Conservation (phyloP, 148 eudicot genomes). For the Chenopodium suecicum region DNA sequence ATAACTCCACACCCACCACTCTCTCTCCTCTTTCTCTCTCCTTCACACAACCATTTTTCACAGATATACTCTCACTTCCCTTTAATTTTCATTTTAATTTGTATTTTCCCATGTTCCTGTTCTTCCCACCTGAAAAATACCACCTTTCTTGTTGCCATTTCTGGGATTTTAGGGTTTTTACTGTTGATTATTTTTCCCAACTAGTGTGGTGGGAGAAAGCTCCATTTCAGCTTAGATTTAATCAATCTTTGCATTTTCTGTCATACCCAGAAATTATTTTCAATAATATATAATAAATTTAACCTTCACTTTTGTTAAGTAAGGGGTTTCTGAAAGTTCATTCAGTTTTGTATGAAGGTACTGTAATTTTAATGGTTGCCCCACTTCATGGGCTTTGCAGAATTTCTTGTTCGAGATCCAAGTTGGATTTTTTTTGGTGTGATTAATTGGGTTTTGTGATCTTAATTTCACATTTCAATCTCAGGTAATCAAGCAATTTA, state of each 20-base stretch:
- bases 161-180: conserved; percentile 29
- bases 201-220: conserved; percentile 44
- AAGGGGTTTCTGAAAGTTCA: conserved; percentile 6
- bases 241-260: conserved; percentile 9
- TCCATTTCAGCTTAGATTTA: conserved; percentile 48
- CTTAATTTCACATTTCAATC: not conserved
- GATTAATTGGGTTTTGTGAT: conserved; percentile 32
- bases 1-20: conserved; percentile 43
- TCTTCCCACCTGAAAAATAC: conserved; percentile 5
- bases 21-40: conserved; percentile 3
- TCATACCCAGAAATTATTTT: conserved; percentile 24
- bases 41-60: not conserved
- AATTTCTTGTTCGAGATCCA: conserved; percentile 31
- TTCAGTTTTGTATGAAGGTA: conserved; percentile 12
- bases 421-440: conserved; percentile 23
- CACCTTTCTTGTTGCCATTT: conserved; percentile 18
- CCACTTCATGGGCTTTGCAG: conserved; percentile 27
- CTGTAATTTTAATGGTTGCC: conserved; percentile 5
- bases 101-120: conserved; percentile 17
- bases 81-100: not conserved
- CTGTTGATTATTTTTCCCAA: conserved; percentile 1
- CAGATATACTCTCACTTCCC: conserved; percentile 1
- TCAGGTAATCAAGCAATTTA: conserved; percentile 22
- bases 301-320: not conserved
- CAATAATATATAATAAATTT: conserved; percentile 3